phyloP scores from a whole-genome alignment of 352 stramenopile species.

The Phytophthora macrochlamydospora region DNA sequence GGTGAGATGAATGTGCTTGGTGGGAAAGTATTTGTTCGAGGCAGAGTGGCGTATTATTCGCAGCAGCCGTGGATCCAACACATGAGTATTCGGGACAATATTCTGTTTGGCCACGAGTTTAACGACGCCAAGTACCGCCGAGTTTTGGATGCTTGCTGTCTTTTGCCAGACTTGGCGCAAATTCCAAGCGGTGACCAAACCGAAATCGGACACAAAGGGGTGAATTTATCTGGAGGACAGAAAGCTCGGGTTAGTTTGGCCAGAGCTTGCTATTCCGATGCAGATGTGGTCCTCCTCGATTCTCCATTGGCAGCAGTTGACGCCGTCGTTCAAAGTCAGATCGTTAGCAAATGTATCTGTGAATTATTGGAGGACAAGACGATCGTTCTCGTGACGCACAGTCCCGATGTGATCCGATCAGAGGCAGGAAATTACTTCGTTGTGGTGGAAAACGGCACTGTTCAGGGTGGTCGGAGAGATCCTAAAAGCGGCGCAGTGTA shows the following conservation, averaged over 20 bases:
- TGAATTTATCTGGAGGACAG: conserved; percentile 94
- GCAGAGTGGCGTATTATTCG: conserved; percentile 53
- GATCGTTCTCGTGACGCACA: conserved; percentile 92
- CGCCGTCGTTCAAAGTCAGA: conserved; percentile 86
- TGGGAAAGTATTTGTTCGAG: conserved; percentile 32
- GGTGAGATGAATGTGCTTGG: conserved; percentile 74
- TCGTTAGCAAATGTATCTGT: conserved; percentile 70
- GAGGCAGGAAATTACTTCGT: conserved; percentile 24
- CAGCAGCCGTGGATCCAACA: conserved; percentile 94
- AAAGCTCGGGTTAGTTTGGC: conserved; percentile 74
- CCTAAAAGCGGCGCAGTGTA: conserved; percentile 2
- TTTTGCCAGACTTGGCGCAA: conserved; percentile 84
- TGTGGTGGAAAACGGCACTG: neutral
- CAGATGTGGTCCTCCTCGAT: conserved; percentile 86
- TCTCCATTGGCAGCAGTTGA: conserved; percentile 79
- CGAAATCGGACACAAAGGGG: conserved; percentile 95
- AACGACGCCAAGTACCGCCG: conserved; percentile 36
- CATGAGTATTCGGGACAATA: conserved; percentile 90
- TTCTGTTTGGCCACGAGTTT: conserved; percentile 82
- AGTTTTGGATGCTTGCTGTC: conserved; percentile 62
- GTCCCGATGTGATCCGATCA: conserved; percentile 50
- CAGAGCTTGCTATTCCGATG: conserved; percentile 59
- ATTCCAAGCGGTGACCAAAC: conserved; percentile 89
- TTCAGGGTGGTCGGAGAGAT: too few species aligned
- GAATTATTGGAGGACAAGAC: conserved; percentile 42